Conservation (phyloP, 495 filamentous ascomycete species). For the Hypomontagnella submonticulosa region DNA sequence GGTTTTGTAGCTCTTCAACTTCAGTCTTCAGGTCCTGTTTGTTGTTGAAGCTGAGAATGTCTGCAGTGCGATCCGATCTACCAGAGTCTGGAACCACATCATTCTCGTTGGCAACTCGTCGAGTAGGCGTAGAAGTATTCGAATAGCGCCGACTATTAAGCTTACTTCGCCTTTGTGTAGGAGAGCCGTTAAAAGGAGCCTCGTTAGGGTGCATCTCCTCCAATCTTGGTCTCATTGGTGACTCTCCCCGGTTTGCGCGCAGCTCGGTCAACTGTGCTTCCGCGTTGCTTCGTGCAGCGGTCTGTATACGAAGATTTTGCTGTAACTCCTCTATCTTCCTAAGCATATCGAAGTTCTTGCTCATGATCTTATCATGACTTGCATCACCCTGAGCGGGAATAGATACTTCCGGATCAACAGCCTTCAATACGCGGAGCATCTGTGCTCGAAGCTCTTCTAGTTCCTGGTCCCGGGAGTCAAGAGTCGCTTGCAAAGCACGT, state of each 20-base stretch:
- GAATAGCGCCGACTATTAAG: constrained; percentile 78
- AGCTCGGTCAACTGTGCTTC: constrained; percentile 86
- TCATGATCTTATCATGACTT: constrained; percentile 58
- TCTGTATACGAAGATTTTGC: constrained; percentile 83
- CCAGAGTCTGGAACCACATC: constrained; percentile 74
- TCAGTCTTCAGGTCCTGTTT: constrained; percentile 92
- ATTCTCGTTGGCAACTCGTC: constrained; percentile 74
- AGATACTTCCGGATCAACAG: constrained; percentile 80
- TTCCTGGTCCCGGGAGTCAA: constrained; percentile 82
- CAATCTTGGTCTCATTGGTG: constrained; percentile 73
- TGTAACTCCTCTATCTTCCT: constrained; percentile 89
- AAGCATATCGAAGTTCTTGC: constrained; percentile 81
- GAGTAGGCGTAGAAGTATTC: constrained; percentile 78
- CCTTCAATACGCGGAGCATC: constrained; percentile 81
- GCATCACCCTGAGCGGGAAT: constrained; percentile 58
- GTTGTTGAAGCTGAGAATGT: constrained; percentile 88
- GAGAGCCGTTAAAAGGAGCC: constrained; percentile 78
- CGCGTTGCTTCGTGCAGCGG: constrained; percentile 83
- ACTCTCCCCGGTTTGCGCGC: constrained; percentile 77
- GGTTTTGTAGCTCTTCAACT: constrained; percentile 92
- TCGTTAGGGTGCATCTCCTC: constrained; percentile 93
- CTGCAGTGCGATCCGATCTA: constrained; percentile 88
- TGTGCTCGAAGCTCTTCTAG: constrained; percentile 81
- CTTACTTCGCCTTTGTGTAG: constrained; percentile 77
- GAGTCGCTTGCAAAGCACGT: constrained; percentile 77